Evolutionary conservation across 495 filamentous ascomycete genomes (phyloP).

Genomic region (Podospora tetraspora): DNA sequence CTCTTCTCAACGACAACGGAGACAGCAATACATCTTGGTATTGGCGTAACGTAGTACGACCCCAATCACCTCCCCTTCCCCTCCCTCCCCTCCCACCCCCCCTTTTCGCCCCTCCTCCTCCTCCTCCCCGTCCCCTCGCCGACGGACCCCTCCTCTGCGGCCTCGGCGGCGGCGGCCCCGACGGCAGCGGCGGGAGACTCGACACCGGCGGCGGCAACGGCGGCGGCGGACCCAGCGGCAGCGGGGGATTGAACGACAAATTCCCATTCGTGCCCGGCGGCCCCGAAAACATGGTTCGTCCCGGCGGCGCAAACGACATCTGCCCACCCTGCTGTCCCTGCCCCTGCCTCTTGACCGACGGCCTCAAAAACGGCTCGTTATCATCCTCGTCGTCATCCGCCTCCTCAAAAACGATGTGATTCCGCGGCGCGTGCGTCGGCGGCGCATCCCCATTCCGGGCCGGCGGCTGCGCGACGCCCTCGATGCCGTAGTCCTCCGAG

Average conservation of each 20-base stretch:
- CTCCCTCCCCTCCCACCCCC: not conserved
- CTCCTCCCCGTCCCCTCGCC: not conserved
- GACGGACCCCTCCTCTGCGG: not conserved
- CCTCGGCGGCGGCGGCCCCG: not conserved
- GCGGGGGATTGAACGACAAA: not conserved
- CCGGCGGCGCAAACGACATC: not conserved
- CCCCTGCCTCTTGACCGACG: conserved; percentile 24
- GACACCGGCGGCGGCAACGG: not conserved
- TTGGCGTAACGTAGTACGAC: not conserved
- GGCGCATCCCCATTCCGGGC: not conserved
- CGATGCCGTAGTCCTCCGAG: not conserved
- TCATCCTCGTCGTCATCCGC: conserved; percentile 41
- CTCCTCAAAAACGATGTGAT: conserved; percentile 36
- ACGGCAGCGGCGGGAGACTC: not conserved
- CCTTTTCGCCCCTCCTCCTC: not conserved
- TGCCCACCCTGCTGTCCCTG: not conserved
- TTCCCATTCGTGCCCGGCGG: not conserved
- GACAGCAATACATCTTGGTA: not conserved
- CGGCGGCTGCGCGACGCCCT: not conserved
- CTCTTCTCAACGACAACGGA: not conserved
- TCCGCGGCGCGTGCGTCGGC: not conserved
- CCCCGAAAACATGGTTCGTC: not conserved
- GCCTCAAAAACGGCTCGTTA: conserved; percentile 37
- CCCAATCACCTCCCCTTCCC: not conserved
- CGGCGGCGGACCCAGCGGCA: not conserved